Conservation (phyloP, 306 rosid genomes). For the Abrus pulchellus region DNA sequence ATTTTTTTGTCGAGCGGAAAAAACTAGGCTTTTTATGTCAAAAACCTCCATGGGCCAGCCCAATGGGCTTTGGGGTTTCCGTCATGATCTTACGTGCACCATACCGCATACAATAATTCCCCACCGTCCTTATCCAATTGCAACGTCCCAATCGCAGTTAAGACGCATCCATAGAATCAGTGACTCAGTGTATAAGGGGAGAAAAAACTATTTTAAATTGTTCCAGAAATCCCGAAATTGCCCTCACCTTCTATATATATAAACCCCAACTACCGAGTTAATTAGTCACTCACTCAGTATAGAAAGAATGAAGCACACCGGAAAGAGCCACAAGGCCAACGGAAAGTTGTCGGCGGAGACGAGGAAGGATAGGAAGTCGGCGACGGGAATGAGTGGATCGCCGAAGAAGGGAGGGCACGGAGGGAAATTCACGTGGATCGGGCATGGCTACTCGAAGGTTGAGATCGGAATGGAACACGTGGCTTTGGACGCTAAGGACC, state of each 20-base stretch:
- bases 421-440: conserved; percentile 93
- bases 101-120: not conserved
- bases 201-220: not conserved
- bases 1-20: too few species aligned
- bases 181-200: not conserved
- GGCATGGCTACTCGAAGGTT: conserved; percentile 57
- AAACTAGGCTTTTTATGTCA: too few species aligned
- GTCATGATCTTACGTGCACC: conserved; percentile 4
- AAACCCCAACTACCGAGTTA: not conserved
- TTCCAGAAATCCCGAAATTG: conserved; percentile 3
- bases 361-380: conserved; percentile 80
- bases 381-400: conserved; percentile 85
- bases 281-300: not conserved
- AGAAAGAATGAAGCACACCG: conserved; percentile 68
- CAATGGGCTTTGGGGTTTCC: not conserved
- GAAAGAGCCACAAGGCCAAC: conserved; percentile 63
- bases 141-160: conserved; percentile 29
- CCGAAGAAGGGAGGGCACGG: conserved; percentile 97
- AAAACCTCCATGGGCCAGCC: not conserved
- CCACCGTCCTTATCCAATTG: conserved; percentile 50
- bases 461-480: conserved; percentile 62
- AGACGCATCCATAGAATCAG: conserved; percentile 30
- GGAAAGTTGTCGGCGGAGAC: conserved; percentile 56
- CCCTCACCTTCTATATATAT: conserved; percentile 36
- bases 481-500: conserved; percentile 73